phyloP scores from a whole-genome alignment of 2,329 filamentous ascomycete genomes.

The Celoporthe dispersa region DNA sequence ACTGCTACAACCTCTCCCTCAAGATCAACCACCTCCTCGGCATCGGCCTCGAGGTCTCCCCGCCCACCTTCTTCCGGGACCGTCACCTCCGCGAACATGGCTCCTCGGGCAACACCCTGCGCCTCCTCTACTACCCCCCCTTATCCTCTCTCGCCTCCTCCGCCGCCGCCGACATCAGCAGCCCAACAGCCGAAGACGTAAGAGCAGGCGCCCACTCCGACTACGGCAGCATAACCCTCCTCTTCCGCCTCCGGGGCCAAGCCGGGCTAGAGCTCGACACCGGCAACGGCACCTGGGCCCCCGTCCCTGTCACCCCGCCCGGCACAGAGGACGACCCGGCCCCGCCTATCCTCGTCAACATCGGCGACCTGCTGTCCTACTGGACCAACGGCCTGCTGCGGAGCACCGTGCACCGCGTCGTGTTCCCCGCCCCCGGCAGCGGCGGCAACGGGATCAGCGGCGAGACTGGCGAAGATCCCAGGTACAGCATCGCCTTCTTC shows the following conservation, averaged over 20 bases:
- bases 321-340: conserved; percentile 61
- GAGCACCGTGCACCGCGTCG: conserved; percentile 86
- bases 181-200: conserved; percentile 61
- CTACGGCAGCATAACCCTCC: conserved; percentile 73
- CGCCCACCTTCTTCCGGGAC: conserved; percentile 57
- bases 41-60: conserved; percentile 68
- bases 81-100: conserved; percentile 52
- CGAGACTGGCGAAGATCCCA: conserved; percentile 54
- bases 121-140: conserved; percentile 75
- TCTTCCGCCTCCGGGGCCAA: conserved; percentile 86
- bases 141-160: conserved; percentile 41
- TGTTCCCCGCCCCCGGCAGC: conserved; percentile 61
- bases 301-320: conserved; percentile 65
- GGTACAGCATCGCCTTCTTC: conserved; percentile 72
- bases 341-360: conserved; percentile 81
- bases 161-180: conserved; percentile 39
- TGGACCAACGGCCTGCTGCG: conserved; percentile 91
- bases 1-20: conserved; percentile 29
- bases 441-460: conserved; percentile 45
- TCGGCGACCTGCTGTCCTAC: conserved; percentile 73
- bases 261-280: conserved; percentile 82
- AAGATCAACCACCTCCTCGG: conserved; percentile 75
- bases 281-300: conserved; percentile 57
- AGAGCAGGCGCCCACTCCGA: conserved; percentile 92
- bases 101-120: conserved; percentile 63